These are phyloP conservation scores for Plasmodium gonderi DNA, from an alignment of 169 alveolate species.

Conservation along the genomic window DNA sequence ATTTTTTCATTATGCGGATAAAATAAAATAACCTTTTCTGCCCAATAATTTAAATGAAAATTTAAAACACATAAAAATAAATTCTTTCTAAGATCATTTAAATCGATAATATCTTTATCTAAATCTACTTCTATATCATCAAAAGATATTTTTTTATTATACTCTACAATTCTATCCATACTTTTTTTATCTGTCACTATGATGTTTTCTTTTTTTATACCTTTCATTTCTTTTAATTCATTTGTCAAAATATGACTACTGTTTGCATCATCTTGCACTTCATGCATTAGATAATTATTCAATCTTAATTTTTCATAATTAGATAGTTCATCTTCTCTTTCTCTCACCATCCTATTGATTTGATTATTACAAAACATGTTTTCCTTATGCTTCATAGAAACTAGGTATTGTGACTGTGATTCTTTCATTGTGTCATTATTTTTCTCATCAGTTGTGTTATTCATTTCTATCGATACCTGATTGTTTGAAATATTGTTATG, in stretches of 20 bases:
- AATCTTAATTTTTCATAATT: neutral
- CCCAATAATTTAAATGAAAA: slow-evolving; percentile 70
- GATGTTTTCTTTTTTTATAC: neutral
- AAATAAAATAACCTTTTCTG: slow-evolving; percentile 71
- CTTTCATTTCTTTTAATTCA: neutral
- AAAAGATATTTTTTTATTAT: slow-evolving; percentile 51
- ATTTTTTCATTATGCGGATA: slow-evolving; percentile 72
- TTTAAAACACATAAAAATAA: slow-evolving; percentile 66
- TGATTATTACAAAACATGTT: neutral
- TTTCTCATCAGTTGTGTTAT: neutral
- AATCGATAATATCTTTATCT: slow-evolving; percentile 53
- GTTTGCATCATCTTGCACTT: neutral
- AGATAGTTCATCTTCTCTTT: neutral
- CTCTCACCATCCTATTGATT: neutral
- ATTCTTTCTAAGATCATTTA: slow-evolving; percentile 35
- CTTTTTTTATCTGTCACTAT: slow-evolving; percentile 27
- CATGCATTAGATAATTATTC: neutral
- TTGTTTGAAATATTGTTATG: neutral
- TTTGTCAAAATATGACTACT: neutral
- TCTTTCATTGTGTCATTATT: neutral
- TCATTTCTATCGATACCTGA: neutral
- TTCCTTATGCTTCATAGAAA: neutral
- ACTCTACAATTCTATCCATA: slow-evolving; percentile 18
- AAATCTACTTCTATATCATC: slow-evolving; percentile 54
- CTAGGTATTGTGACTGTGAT: neutral